Evolutionary conservation across 2,329 filamentous ascomycete genomes (phyloP).

Genomic region (Alternaria angustiovoidea): DNA sequence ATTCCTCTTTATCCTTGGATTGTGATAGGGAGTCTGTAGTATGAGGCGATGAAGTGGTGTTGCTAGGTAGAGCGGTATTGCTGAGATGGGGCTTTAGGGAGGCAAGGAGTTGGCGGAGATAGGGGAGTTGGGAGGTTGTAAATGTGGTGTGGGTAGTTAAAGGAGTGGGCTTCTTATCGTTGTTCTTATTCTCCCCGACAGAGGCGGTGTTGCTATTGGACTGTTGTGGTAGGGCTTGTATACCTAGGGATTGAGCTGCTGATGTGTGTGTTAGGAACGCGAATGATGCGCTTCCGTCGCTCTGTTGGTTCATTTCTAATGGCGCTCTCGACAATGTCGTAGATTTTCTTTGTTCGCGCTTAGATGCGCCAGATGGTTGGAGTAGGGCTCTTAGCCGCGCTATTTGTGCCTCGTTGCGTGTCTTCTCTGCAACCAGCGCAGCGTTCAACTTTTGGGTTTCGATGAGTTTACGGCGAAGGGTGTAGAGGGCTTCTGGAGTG

Average conservation of each 20-base stretch:
- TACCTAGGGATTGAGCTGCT: constrained; percentile 57
- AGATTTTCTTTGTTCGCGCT: constrained; percentile 31
- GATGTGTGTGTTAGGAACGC: constrained; percentile 65
- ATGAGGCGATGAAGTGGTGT: constrained; percentile 18
- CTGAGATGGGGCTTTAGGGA: constrained; percentile 71
- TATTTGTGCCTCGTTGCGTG: constrained; percentile 76
- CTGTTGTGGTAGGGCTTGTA: constrained; percentile 48
- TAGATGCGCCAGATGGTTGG: constrained; percentile 20
- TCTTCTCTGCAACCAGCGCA: constrained; percentile 73
- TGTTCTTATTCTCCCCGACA: neutral
- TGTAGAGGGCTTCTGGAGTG: constrained; percentile 72
- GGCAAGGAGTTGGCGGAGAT: constrained; percentile 74
- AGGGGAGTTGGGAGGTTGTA: constrained; percentile 81
- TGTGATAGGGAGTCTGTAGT: neutral
- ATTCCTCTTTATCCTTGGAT: constrained; percentile 50
- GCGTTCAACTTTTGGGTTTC: constrained; percentile 80
- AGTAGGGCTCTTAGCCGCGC: constrained; percentile 68
- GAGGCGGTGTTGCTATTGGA: constrained; percentile 22
- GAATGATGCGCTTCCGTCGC: constrained; percentile 46
- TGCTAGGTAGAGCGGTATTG: constrained; percentile 43
- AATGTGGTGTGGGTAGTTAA: constrained; percentile 78
- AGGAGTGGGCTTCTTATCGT: constrained; percentile 47
- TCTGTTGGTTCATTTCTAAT: neutral
- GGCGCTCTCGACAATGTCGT: constrained; percentile 23
- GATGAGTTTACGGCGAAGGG: constrained; percentile 76